A percentile compares a stretch with the other conserved stretches of the same genome.
Conservation (phyloP, 2,329 filamentous ascomycete species). For the Gremmenia infestans region DNA sequence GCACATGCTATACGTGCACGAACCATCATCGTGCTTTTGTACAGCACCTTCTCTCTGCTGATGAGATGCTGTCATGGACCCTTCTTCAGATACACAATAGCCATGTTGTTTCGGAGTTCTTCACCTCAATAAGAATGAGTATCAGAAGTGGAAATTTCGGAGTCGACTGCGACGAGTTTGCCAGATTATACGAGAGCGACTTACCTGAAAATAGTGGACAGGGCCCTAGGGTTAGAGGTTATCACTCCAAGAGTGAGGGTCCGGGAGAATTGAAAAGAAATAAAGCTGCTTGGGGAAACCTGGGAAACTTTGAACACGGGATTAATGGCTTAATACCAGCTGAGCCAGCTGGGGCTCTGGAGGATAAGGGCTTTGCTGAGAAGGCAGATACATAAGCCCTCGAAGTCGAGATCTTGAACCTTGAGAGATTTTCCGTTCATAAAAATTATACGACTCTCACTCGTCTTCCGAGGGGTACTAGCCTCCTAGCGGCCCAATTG, state of each 20-base stretch:
- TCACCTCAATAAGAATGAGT: slow-evolving; percentile 60
- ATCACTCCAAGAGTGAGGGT: slow-evolving; percentile 69
- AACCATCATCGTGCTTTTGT: slow-evolving; percentile 83
- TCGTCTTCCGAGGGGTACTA: no score
- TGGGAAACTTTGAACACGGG: slow-evolving; percentile 33
- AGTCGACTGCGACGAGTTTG: slow-evolving; percentile 40
- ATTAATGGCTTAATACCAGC: slow-evolving; percentile 43
- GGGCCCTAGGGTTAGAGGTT: slow-evolving; percentile 75
- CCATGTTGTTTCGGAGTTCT: slow-evolving; percentile 66
- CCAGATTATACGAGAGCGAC: slow-evolving; percentile 57
- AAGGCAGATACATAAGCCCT: slow-evolving; percentile 15
- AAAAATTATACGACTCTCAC: no score
- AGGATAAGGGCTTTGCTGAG: slow-evolving; percentile 52
- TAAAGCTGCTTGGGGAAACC: slow-evolving; percentile 58
- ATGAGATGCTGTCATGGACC: slow-evolving; percentile 96
- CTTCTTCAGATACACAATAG: slow-evolving; percentile 92
- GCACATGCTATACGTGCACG: slow-evolving; percentile 77
- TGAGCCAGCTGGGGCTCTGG: slow-evolving; percentile 45
- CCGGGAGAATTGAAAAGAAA: slow-evolving; percentile 62
- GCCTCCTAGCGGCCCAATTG: no score
- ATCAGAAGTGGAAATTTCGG: slow-evolving; percentile 59
- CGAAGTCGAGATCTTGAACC: no score
- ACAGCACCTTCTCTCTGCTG: slow-evolving; percentile 80
- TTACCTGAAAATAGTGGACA: slow-evolving; percentile 71
- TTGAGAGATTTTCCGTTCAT: no score